Evolutionary conservation across 345 rosid genomes (phyloP).

Genomic region (Pistacia atlantica): DNA sequence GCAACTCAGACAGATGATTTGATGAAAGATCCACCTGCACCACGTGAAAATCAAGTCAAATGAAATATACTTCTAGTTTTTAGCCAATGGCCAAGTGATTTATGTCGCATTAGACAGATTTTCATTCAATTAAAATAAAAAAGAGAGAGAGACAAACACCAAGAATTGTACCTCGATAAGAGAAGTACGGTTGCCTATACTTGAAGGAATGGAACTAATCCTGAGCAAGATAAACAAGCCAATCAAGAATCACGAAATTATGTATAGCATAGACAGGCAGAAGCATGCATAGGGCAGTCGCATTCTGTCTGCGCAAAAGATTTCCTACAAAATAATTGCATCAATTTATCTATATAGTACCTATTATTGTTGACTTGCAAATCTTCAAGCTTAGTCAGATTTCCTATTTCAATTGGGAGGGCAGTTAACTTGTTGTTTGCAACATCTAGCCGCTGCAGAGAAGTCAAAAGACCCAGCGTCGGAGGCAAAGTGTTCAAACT

Average conservation of each 20-base stretch:
- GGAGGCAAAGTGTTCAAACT: too few relatives aligned
- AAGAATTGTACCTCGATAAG: constrained; percentile 60
- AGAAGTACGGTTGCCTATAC: constrained; percentile 57
- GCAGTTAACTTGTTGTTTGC: too few relatives aligned
- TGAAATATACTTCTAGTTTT: neutral
- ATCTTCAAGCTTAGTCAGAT: too few relatives aligned
- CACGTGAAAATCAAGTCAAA: constrained; percentile 3
- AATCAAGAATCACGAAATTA: neutral
- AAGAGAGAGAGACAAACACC: neutral
- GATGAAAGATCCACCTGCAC: constrained; percentile 88
- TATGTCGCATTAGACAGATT: neutral
- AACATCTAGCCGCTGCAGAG: too few relatives aligned
- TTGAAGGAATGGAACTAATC: constrained; percentile 48
- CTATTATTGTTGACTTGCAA: too few relatives aligned
- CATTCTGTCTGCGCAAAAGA: neutral
- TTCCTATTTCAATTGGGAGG: too few relatives aligned
- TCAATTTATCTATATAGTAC: constrained; percentile 1
- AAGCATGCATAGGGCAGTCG: neutral
- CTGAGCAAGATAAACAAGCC: constrained; percentile 40
- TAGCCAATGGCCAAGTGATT: neutral
- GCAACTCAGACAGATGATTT: constrained; percentile 68
- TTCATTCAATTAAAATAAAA: neutral
- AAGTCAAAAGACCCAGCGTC: too few relatives aligned
- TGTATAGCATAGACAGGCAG: neutral
- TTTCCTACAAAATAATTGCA: neutral